A percentile compares a stretch with the other conserved stretches of the same genome.
Conservation (phyloP, 1,139 yeast species). For the Blastobotrys capitulatus region DNA sequence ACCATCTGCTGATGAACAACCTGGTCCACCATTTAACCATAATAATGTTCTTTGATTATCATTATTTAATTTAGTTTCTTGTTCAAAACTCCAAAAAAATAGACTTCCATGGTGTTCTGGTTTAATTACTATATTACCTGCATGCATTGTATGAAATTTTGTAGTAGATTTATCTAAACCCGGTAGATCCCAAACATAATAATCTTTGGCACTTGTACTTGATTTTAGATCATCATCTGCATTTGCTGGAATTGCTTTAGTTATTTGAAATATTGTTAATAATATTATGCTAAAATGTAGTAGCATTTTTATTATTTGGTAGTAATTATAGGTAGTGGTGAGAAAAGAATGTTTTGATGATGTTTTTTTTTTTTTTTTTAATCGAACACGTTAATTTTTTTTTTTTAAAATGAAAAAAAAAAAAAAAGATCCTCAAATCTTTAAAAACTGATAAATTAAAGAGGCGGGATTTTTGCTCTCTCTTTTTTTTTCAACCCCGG, state of each 20-base stretch:
- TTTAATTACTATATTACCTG: constrained; percentile 52
- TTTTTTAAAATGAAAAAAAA: no score
- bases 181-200: constrained; percentile 34
- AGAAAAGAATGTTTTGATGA: no score
- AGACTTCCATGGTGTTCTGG: constrained; percentile 54
- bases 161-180: constrained; percentile 27
- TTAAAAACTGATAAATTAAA: no score
- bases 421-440: no score
- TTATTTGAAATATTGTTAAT: background rate
- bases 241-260: background rate
- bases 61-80: constrained; percentile 27
- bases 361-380: no score
- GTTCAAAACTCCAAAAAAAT: constrained; percentile 64
- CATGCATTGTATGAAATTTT: constrained; percentile 37
- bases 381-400: no score
- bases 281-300: background rate
- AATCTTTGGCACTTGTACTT: constrained; percentile 29
- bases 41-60: constrained; percentile 30
- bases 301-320: background rate
- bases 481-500: no score
- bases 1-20: constrained; percentile 98
- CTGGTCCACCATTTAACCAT: constrained; percentile 89
- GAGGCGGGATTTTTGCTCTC: no score
- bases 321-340: background rate
- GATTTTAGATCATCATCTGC: constrained; percentile 1